A percentile compares a stretch with the other conserved stretches of the same genome.
These are phyloP conservation scores for Boeremia exigua DNA, from an alignment of 2,329 filamentous ascomycete genomes.

Conservation along the genomic window DNA sequence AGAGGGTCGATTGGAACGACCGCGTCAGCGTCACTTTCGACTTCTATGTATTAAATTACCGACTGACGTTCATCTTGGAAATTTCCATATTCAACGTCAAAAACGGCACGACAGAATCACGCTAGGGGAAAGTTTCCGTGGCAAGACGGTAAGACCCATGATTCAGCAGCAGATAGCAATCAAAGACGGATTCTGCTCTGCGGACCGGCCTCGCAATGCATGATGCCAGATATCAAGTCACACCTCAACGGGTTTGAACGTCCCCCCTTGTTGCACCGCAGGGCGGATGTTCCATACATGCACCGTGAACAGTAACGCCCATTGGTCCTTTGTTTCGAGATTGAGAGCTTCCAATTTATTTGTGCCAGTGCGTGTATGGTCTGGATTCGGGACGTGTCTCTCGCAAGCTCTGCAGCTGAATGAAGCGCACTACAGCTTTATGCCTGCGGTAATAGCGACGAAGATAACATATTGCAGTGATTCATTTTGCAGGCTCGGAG, in stretches of 20 bases:
- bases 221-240: conserved; percentile 2
- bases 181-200: neutral
- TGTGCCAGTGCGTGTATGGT: conserved; percentile 1
- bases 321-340: conserved; percentile 9
- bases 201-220: conserved; percentile 8
- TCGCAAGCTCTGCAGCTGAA: neutral
- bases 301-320: neutral
- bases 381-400: neutral
- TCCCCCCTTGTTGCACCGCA: conserved; percentile 9
- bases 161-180: neutral
- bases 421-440: neutral
- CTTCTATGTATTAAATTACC: conserved; percentile 2
- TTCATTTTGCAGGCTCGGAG: neutral
- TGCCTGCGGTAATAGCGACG: neutral
- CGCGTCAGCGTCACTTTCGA: conserved; percentile 11
- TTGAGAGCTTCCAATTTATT: conserved; percentile 2
- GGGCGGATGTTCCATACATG: conserved; percentile 7
- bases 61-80: neutral
- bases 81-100: neutral
- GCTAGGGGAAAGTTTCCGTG: neutral
- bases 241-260: conserved; percentile 13
- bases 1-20: conserved; percentile 9
- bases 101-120: conserved; percentile 2
- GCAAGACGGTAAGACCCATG: neutral
- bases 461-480: neutral